Evolutionary conservation across 2,329 filamentous ascomycete genomes (phyloP).

Genomic region (Fusarium sp.): DNA sequence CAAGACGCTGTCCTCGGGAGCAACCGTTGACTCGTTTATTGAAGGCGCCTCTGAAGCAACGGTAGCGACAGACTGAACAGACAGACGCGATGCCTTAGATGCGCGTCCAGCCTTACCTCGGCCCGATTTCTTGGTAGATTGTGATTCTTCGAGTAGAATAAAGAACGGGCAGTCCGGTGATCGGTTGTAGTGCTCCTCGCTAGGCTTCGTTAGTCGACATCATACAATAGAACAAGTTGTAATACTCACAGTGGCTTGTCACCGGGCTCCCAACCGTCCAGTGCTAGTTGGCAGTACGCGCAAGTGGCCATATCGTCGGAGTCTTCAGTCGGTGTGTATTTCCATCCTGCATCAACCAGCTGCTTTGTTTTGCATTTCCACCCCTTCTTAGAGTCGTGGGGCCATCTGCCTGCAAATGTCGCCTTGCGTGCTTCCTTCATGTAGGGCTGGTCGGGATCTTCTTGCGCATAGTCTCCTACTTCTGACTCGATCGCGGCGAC

Average conservation of each 20-base stretch:
- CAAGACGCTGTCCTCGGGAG: slow-evolving; percentile 72
- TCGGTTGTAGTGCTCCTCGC: slow-evolving; percentile 88
- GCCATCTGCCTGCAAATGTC: slow-evolving; percentile 90
- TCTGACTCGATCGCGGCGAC: slow-evolving; percentile 74
- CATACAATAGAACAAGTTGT: background rate
- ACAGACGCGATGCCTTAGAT: slow-evolving; percentile 80
- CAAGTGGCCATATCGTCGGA: slow-evolving; percentile 93
- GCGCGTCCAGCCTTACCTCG: slow-evolving; percentile 68
- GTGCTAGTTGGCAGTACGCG: slow-evolving; percentile 87
- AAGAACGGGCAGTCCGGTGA: slow-evolving; percentile 89
- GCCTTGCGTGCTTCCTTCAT: slow-evolving; percentile 84
- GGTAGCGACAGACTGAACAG: slow-evolving; percentile 70
- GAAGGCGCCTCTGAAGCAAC: slow-evolving; percentile 66
- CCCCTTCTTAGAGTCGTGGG: slow-evolving; percentile 87
- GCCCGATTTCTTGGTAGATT: slow-evolving; percentile 67
- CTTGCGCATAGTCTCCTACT: slow-evolving; percentile 73
- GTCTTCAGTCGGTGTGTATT: slow-evolving; percentile 87
- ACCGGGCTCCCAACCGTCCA: slow-evolving; percentile 94
- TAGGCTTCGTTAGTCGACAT: slow-evolving; percentile 57
- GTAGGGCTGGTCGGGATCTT: slow-evolving; percentile 80
- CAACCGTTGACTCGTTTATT: slow-evolving; percentile 63
- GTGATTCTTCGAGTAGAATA: slow-evolving; percentile 72
- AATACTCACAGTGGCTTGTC: slow-evolving; percentile 85
- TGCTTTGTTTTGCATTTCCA: slow-evolving; percentile 94
- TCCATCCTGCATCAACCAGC: slow-evolving; percentile 95